phyloP scores from a whole-genome alignment of 2,329 filamentous ascomycete species.

The Diplodia corticola region DNA sequence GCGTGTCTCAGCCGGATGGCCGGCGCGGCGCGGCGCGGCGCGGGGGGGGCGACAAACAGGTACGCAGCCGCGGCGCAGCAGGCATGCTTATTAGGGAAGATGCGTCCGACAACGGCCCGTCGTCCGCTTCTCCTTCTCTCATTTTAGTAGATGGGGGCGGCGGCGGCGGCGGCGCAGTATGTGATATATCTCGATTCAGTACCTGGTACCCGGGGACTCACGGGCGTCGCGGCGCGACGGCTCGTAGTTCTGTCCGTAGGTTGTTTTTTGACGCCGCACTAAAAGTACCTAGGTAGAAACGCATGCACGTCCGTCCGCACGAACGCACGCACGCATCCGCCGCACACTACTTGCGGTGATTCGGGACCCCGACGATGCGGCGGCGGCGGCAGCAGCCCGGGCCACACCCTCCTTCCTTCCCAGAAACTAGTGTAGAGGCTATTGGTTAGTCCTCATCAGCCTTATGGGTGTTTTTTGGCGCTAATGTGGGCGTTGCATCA shows the following conservation, averaged over 20 bases:
- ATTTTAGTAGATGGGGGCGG: too few species aligned
- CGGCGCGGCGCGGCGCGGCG: background rate
- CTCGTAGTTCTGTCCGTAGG: background rate
- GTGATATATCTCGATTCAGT: too few species aligned
- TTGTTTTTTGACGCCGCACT: background rate
- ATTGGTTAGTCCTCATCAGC: background rate
- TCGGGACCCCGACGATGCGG: background rate
- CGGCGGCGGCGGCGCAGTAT: background rate
- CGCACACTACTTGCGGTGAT: too few species aligned
- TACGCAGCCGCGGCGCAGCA: too few species aligned
- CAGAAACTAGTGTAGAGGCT: background rate
- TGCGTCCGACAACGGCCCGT: too few species aligned
- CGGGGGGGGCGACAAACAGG: background rate
- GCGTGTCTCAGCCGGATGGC: background rate
- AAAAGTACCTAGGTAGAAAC: background rate
- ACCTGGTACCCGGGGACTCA: too few species aligned
- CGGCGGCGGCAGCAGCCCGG: too few species aligned
- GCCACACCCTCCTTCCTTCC: too few species aligned
- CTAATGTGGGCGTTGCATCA: background rate
- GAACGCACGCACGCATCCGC: constrained; percentile 10
- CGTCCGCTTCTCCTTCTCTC: too few species aligned
- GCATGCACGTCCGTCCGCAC: background rate
- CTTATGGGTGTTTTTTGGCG: background rate
- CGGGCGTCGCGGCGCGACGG: background rate
- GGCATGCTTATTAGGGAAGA: too few species aligned